Evolutionary conservation across 1,139 yeast genomes (phyloP), one percentile per base, ranked within the genome.

Genomic region (Candida anutae): DNA sequence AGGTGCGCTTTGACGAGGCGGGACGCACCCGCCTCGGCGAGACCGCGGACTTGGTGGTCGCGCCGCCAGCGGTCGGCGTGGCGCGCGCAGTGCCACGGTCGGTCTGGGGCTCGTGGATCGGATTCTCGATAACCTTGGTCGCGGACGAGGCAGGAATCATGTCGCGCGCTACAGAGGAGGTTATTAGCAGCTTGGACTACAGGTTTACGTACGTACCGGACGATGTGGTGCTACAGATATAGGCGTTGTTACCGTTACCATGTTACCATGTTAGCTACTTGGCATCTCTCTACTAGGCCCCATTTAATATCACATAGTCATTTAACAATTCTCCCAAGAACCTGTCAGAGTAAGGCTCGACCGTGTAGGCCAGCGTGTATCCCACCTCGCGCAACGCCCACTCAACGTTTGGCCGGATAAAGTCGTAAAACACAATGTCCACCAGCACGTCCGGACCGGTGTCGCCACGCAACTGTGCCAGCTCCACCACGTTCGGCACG

Each of bases 391-490:
- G 48, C 25, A 80, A 48, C 0, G 93, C 95, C 38, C 64, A 57
- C 5, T 72, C 34, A 5, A 90, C 57, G 43, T 78, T 77, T 4
- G 75, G 69, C 21, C 74, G 62, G 41, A 88, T 69, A 46, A 85
- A 90, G 40, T 76, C 80, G 49, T 82, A 82, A 48, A 79, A 87
- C 0, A 90, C 74, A 19, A 87, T 68, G 43, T 87, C 93, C 5
- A 78, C 76, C 5, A 29, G 29, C 1, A 43, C 32, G n/a, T 55
- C 54, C 8, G 36, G 42, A 3, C 36, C 43, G 3, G 42, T 34
- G 2, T 34, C 30, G 6, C 38, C 29, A 5, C 41, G 30, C 13
- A 54, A 34, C 30, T 55, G 53, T 9, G 39, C 45, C 2, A 78
- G 55, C 42, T 75, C 80, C 12, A 88, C 74, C 5, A 84, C 93